Base-by-base conservation (phyloP, 2,329 filamentous ascomycete genomes). In the Colletotrichum sp. region DNA sequence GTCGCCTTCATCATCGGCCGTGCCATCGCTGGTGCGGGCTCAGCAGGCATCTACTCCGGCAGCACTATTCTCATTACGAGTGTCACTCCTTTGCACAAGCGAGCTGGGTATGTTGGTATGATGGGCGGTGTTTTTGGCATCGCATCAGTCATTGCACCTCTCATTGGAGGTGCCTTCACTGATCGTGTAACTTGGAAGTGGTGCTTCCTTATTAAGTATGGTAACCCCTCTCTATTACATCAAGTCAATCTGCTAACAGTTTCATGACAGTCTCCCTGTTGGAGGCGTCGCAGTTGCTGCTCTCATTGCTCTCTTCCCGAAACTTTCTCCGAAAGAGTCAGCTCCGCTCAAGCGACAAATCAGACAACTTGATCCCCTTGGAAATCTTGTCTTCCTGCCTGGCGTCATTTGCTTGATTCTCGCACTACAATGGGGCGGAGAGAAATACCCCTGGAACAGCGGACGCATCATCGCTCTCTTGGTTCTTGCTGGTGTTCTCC, bases 391-490 rank as follows among this genome's bases (percentile, higher is more conserved):
- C 71, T 86, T 91, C 78, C 84, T 90, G 26, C 88, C 89, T 1
- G 85, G 86, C 32, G 84, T 91, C 62, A 81, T 91, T 74, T 89
- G 86, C 76, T 83, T 91, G 16, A 82, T 92, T 14, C 84, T 92
- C 4, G 90, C 89, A 13, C 83, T 92, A 43, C 87, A 91, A 78
- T 92, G 88, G 87, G 90, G 89, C 13, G 90, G 90, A 13, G 83
- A 86, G 26, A 81, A 86, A 30, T 88, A 89, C 69, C 64, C 89
- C 4, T 92, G 90, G 90, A 83, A 80, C 71, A 85, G 84, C 81
- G 81, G 85, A 13, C 83, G 81, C 26, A 84, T 90, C 68, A 80
- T 84, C 52, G 81, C 77, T 9, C 78, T 84, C 6, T 79, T 84
- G 36, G 78, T 81, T 34, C 63, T 80, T 16, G 80, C 79, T 48